Base-by-base conservation (phyloP, 1,284 basidiomycete species). In the Ceratobasidium sp. region DNA sequence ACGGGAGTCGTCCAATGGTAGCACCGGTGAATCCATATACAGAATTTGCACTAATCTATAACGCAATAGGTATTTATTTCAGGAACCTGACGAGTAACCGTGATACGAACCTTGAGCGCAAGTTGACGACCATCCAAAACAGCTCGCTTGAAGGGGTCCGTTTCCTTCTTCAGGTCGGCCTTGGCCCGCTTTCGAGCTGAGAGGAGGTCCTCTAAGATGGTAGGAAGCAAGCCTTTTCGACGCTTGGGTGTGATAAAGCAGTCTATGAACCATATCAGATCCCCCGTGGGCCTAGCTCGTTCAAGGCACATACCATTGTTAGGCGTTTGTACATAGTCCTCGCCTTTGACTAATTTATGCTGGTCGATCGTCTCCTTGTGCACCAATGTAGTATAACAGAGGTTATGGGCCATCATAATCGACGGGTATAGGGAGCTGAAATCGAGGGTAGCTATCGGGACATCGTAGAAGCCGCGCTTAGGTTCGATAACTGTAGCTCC, bases 361-460 rank as follows among this genome's bases (percentile, higher is more conserved):
- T 90, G 85, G 22, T 94, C 90, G 20, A 95, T 89, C 0, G 89
- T 91, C 3, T 73, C 68, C 76, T 88, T 91, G 73, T 96, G 91
- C 25, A 96, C 78, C 15, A 97, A 82, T 0, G 96, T 96, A 0
- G 96, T 97, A 76, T 98, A 98, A 78, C 95, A 98, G 1, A 98
- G 81, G 76, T 98, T 98, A 77, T 98, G 96, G 0, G 95, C 96
- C 94, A 97, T 97, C 95, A 98, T 98, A 80, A 98, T 98, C 0
- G 96, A 98, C 0, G 95, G 95, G 78, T 98, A 98, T 73, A 98
- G 84, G 0, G 94, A 97, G 69, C 93, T 94, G 80, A 98, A 98
- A 85, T 98, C 95, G 47, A 98, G 85, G 0, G 95, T 98, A 4
- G 96, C 94, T 75, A 98, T 97, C 0, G 95, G 95, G 0, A 89